phyloP scores from a whole-genome alignment of 192 early-diverging fungal species.

The Coemansia sp. region DNA sequence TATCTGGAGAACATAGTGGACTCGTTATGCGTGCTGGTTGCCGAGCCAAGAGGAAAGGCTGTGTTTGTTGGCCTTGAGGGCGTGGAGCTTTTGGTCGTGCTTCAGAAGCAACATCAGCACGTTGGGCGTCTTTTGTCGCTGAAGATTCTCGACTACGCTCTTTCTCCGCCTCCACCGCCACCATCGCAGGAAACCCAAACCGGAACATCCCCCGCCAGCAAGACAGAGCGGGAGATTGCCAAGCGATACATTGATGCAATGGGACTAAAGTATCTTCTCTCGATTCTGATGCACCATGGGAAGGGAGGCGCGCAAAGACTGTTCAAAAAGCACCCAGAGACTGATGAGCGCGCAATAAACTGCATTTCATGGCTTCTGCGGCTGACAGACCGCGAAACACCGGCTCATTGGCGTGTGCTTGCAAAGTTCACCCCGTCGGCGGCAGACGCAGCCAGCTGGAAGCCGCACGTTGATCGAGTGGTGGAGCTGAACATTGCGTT shows the following conservation, averaged over 20 bases:
- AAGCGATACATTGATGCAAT: conserved; percentile 76
- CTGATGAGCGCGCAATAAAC: conserved; percentile 84
- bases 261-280: conserved; percentile 85
- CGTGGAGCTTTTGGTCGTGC: conserved; percentile 86
- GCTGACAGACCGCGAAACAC: conserved; percentile 60
- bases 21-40: conserved; percentile 71
- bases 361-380: conserved; percentile 81
- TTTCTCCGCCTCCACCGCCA: conserved; percentile 51
- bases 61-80: conserved; percentile 84
- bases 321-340: conserved; percentile 76
- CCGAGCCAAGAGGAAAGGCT: conserved; percentile 68
- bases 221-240: conserved; percentile 55
- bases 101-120: conserved; percentile 81
- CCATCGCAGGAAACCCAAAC: not conserved
- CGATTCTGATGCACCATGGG: conserved; percentile 79
- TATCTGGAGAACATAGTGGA: conserved; percentile 93
- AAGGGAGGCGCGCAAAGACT: conserved; percentile 73
- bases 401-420: conserved; percentile 69
- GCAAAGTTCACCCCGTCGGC: conserved; percentile 71
- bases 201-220: not conserved
- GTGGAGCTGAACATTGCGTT: conserved; percentile 77
- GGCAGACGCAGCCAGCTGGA: conserved; percentile 62
- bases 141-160: conserved; percentile 83
- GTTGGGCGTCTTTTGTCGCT: conserved; percentile 80
- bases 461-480: conserved; percentile 80